These are phyloP conservation scores for Leccinum laetum DNA, from an alignment of 1,284 basidiomycete species.

Conservation along the genomic window DNA sequence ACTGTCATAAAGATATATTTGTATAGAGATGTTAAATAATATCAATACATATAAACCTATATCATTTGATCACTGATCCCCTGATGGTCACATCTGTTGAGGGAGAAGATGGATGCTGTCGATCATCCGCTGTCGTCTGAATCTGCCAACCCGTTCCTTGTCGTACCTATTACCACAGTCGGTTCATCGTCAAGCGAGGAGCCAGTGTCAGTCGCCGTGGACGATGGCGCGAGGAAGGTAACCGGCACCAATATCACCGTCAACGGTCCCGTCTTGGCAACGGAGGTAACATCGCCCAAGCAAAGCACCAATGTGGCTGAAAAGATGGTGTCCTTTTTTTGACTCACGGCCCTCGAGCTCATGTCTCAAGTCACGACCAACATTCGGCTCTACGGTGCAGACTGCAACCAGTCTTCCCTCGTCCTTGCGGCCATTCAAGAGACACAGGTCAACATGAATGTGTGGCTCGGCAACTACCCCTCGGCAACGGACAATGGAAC, in stretches of 20 bases:
- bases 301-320: conserved; percentile 4
- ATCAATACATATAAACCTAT: too few relatives aligned
- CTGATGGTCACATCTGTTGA: conserved; percentile 6
- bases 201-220: too few relatives aligned
- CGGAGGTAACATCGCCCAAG: conserved; percentile 8
- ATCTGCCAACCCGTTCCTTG: too few relatives aligned
- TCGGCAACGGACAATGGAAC: conserved; percentile 58
- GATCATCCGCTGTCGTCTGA: conserved; percentile 26
- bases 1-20: too few relatives aligned
- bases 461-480: conserved; percentile 85
- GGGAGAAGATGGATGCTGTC: conserved; percentile 11
- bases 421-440: conserved; percentile 81
- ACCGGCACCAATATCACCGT: too few relatives aligned
- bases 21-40: too few relatives aligned
- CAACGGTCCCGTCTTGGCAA: conserved; percentile 11
- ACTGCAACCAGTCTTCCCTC: conserved; percentile 57
- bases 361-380: conserved; percentile 59
- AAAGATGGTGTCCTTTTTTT: not conserved
- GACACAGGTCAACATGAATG: conserved; percentile 86
- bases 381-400: conserved; percentile 58
- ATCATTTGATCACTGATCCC: too few relatives aligned
- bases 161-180: too few relatives aligned
- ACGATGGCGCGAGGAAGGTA: too few relatives aligned
- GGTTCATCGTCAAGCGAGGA: too few relatives aligned
- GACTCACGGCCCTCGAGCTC: conserved; percentile 36